Base-by-base conservation (phyloP, 2,329 filamentous ascomycete species). In the Pseudogymnoascus sp. region DNA sequence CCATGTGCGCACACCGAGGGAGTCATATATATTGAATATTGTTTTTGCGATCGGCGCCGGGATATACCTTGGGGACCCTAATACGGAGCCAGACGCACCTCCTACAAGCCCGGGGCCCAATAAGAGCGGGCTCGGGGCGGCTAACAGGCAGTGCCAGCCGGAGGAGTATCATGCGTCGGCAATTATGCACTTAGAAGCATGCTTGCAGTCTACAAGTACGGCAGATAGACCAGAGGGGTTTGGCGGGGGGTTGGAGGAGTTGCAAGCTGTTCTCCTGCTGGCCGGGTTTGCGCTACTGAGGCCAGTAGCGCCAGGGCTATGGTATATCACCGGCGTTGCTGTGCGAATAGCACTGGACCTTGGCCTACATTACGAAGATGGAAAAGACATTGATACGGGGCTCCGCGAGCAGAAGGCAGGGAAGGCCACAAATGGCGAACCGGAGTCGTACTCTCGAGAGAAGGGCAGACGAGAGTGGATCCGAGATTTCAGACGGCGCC, bases 151-250 rank as follows among this genome's bases (percentile, higher is more conserved):
- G 72, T 80, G 82, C 66, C 91, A 95, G 72, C 92, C 93, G 0
- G 94, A 97, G 73, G 92, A 96, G 74, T 97, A 97, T 72, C 93
- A 97, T 74, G 92, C 94, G 1, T 94, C 92, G 61, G 93, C 93
- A 13, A 95, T 97, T 67, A 84, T 95, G 15, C 91, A 97, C 72
- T 80, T 97, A 5, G 93, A 97, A 72, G 86, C 88, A 6, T 96
- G 94, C 70, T 79, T 97, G 13, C 89, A 89, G 61, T 88, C 81
- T 27, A 80, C 70, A 4, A 62, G 69, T n/a, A 51, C 81, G 5
- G 75, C 78, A 6, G 84, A 87, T 69, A 75, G 75, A 58, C 74
- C 77, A 2, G 79, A 82, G 65, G 84, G 88, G 29, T 91, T 90
- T 66, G 90, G 90, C n/a, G 90, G 89, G n/a, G 92, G 91, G 0